Base-by-base conservation (phyloP, 1,139 yeast species). In the Nematodospora anomalae region DNA sequence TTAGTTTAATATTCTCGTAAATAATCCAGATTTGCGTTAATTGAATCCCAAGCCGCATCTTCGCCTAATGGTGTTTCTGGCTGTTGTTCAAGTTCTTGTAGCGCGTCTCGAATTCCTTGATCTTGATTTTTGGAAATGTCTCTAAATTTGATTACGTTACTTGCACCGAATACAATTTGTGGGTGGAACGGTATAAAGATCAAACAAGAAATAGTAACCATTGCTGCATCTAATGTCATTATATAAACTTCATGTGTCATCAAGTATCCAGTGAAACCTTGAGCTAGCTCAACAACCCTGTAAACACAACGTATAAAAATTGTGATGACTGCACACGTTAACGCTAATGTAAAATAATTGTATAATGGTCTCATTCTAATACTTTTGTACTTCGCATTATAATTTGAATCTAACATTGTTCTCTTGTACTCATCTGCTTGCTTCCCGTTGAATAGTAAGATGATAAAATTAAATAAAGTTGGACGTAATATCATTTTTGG, bases 251-350 rank as follows among this genome's bases (percentile, higher is more conserved):
- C 97, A 48, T 80, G 80, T 1, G 67, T 60, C 39, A 86, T 80
- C 46, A 88, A 66, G 43, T 67, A 73, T 0, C 96, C 95, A 6
- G 50, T 33, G 79, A 88, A 87, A 7, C 96, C 96, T 50, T 81
- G 79, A 3, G 81, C 65, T 39, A 88, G 69, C 58, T 88, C 96
- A 16, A 79, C 76, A 38, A 86, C 79, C 61, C 96, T 75, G 60
- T 86, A 88, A 22, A 83, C 64, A 57, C 92, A 84, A 58, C 96
- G 75, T 35, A 79, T 70, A 50, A 74, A 83, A 26, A 87, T 69
- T 2, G 38, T 70, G n/a, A 80, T 23, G 3, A 80, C 79, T 1
- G 83, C 70, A 4, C 64, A 31, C 0, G 80, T 62, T 6, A 80
- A 56, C 2, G 74, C 79, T 16, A 64, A 38, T 1, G 82, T 76